Conservation (phyloP, 2,329 filamentous ascomycete species). For the Pseudocercospora fuligena region DNA sequence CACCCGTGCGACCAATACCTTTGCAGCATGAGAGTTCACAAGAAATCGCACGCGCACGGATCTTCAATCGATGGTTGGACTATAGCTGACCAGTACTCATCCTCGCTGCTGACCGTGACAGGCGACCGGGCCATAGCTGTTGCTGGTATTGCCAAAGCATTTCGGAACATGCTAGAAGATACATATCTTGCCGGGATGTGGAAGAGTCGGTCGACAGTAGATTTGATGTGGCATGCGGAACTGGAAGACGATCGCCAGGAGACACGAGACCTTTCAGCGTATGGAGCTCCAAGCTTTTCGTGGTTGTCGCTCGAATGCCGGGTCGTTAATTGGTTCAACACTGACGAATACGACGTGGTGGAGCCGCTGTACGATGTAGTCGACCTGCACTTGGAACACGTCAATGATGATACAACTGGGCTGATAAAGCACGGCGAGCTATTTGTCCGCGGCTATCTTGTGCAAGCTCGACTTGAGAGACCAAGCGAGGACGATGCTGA, state of each 20-base stretch:
- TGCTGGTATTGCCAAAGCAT: neutral
- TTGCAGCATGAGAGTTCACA: neutral
- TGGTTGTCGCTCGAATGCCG: neutral
- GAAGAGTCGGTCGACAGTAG: neutral
- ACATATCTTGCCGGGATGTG: constrained; percentile 9
- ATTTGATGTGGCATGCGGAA: constrained; percentile 4
- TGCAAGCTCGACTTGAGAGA: too few species aligned
- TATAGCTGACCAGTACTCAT: neutral
- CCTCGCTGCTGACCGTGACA: neutral
- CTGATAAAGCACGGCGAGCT: neutral
- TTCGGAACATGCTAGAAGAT: neutral
- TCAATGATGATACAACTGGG: neutral
- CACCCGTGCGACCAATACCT: too few species aligned
- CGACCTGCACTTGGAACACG: neutral
- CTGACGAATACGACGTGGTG: neutral
- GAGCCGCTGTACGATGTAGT: neutral
- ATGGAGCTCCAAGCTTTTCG: constrained; percentile 1
- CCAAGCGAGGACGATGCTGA: neutral
- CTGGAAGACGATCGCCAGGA: neutral
- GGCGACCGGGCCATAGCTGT: constrained; percentile 2
- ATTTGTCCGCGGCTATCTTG: too few species aligned
- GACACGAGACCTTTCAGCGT: neutral
- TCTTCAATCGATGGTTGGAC: neutral
- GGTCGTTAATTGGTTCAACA: neutral
- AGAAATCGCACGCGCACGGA: neutral